A percentile compares a stretch with the other conserved stretches of the same genome.
Evolutionary conservation across 352 stramenopile species (phyloP).

Genomic region (Pelagophyceae sp.): DNA sequence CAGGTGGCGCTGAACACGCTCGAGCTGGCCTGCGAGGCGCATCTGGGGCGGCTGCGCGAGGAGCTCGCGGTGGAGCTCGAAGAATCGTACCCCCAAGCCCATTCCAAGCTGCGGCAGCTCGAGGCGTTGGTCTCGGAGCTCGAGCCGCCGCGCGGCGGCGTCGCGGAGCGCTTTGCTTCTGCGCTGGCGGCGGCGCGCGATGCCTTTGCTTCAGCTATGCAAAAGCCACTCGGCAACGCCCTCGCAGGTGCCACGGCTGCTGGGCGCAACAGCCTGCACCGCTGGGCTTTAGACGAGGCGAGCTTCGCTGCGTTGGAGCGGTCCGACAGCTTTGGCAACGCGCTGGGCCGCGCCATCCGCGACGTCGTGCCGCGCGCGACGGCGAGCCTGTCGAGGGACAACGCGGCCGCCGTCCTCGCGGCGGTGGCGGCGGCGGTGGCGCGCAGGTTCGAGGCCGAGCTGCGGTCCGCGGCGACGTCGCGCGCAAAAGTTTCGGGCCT

Average conservation of each 20-base stretch:
- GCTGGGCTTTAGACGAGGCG: neutral
- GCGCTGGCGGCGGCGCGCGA: neutral
- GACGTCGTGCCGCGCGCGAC: neutral
- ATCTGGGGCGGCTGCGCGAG: neutral
- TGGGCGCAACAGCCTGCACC: neutral
- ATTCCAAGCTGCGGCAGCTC: neutral
- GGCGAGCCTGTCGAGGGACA: neutral
- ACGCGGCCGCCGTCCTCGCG: neutral
- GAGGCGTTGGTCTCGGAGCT: neutral
- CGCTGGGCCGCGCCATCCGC: neutral
- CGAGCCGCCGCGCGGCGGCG: neutral
- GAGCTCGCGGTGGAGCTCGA: neutral
- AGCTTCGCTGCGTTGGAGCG: neutral
- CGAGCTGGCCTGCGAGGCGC: neutral
- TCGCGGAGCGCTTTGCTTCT: neutral
- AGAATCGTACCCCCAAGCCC: neutral
- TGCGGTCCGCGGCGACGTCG: neutral
- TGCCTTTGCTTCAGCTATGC: neutral
- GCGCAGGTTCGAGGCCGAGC: neutral
- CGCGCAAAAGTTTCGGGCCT: neutral
- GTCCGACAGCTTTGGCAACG: neutral
- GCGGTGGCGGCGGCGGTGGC: neutral
- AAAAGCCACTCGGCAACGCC: neutral
- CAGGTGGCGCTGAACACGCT: constrained; percentile 13
- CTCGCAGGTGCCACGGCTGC: neutral